These are phyloP conservation scores for Xerocomellus amylosporus DNA, from an alignment of 768 basidiomycete genomes.

Conservation along the genomic window DNA sequence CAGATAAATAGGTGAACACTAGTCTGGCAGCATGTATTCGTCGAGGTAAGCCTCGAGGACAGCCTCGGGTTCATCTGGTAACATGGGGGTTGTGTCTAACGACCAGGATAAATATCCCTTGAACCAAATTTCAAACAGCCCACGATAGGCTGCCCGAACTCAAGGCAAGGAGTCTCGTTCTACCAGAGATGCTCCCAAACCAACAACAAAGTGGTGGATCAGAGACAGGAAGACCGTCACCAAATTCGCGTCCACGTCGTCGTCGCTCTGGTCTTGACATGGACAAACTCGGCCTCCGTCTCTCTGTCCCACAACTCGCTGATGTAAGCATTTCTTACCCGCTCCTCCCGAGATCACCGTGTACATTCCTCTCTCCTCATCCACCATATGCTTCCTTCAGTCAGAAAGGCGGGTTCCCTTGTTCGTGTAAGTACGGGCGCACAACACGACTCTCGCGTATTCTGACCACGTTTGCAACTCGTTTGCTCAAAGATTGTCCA, in stretches of 20 bases:
- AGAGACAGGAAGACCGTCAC: slow-evolving; percentile 66
- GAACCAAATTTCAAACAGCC: slow-evolving; percentile 79
- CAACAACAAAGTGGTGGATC: slow-evolving; percentile 42
- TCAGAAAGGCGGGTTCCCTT: slow-evolving; percentile 62
- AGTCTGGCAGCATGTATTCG: slow-evolving; percentile 13
- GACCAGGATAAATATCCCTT: slow-evolving; percentile 49
- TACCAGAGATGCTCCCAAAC: slow-evolving; percentile 59
- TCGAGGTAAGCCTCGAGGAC: slow-evolving; percentile 26
- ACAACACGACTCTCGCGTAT: background rate
- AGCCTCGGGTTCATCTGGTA: slow-evolving; percentile 10
- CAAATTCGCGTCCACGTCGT: slow-evolving; percentile 58
- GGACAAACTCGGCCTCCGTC: slow-evolving; percentile 7
- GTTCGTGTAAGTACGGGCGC: slow-evolving; percentile 49
- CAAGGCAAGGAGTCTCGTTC: slow-evolving; percentile 64
- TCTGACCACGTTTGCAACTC: background rate
- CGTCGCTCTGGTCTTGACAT: slow-evolving; percentile 59
- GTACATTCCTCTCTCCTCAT: slow-evolving; percentile 20
- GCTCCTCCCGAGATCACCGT: slow-evolving; percentile 10
- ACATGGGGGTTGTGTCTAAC: slow-evolving; percentile 7
- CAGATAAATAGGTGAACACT: slow-evolving; percentile 18
- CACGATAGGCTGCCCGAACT: slow-evolving; percentile 67
- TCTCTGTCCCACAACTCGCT: slow-evolving; percentile 31
- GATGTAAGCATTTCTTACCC: slow-evolving; percentile 34
- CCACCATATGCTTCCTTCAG: slow-evolving; percentile 59
- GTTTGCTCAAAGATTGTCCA: slow-evolving; percentile 49